These are phyloP conservation scores for Zygosaccharomyces pseudorouxii DNA, from an alignment of 805 yeast genomes.

Conservation along the genomic window DNA sequence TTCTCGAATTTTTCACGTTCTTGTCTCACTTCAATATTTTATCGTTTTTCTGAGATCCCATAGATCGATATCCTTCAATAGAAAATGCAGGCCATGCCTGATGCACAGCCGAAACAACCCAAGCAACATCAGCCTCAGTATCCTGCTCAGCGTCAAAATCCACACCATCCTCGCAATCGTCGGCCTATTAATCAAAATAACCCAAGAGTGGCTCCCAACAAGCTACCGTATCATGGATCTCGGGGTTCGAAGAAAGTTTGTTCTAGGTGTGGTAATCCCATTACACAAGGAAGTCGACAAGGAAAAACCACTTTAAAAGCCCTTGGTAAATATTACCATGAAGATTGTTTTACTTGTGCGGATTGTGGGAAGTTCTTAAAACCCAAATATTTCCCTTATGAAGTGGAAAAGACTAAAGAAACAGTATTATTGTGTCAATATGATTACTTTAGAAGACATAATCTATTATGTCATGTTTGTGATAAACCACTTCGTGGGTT, in stretches of 20 bases:
- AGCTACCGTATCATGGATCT: conserved; percentile 4
- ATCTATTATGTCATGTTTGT: conserved; percentile 83
- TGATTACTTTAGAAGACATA: conserved; percentile 82
- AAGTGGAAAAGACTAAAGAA: conserved; percentile 38
- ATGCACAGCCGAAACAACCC: conserved; percentile 2
- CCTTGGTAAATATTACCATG: conserved; percentile 70
- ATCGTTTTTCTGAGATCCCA: not conserved
- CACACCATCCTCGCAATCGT: not conserved
- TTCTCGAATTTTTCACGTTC: not conserved
- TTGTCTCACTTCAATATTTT: not conserved
- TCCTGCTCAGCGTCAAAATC: not conserved
- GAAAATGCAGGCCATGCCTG: conserved; percentile 6
- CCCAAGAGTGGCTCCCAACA: conserved; percentile 1
- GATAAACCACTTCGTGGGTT: conserved; percentile 84
- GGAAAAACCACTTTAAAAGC: conserved; percentile 66
- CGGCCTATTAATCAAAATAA: not conserved
- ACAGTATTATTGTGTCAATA: conserved; percentile 77
- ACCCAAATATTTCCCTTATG: conserved; percentile 83
- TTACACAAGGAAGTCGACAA: conserved; percentile 48
- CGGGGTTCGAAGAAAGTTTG: conserved; percentile 39
- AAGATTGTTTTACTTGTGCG: conserved; percentile 79
- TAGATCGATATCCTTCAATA: not conserved
- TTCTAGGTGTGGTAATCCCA: conserved; percentile 47
- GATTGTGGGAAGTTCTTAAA: conserved; percentile 82
- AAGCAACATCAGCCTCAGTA: not conserved